Base-by-base conservation (phyloP, 169 alveolate species). In the Cryptosporidium xiaoi region DNA sequence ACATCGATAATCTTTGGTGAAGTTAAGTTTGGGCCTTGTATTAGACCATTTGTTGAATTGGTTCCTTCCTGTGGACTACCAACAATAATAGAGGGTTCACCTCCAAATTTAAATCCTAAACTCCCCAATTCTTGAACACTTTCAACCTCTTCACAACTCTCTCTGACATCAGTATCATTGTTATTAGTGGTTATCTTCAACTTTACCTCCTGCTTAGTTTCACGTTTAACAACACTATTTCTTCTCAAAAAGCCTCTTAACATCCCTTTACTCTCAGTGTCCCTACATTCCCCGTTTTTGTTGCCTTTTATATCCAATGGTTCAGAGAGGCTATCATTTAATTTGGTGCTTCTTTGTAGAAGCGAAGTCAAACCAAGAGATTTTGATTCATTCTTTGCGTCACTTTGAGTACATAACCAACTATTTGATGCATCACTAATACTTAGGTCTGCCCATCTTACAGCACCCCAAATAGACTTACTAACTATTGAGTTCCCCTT, bases 371-470 rank as follows among this genome's bases (percentile, higher is more conserved):
- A 62, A 58, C 87, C 87, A 77, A 44, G 46, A 46, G 87, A 77
- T 62, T 77, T 77, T 33, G 87, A 77, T 29, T 77, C 87, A 40
- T 77, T 77, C 40, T 62, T 77, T 36, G 71, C 51, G 16, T 77
- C 87, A 40, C 77, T 62, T 60, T 77, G 87, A 46, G 64, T 60
- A 15, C 53, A 31, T 16, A 77, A 34, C 87, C 87, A 77, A 31
- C 87, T 77, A 60, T 77, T 77, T 44, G 87, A 77, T 31, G 87
- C 71, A 24, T 77, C 87, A 62, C 87, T 77, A 7, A 77, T 27
- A 48, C 65, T 77, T 34, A 77, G 33, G 66, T 77, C 87, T 44
- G 87, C 87, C 87, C 87, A 77, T 77, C 87, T 77, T 2, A 77
- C 71, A 24, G 87, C 69, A 34, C 87, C 87, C 71, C 87, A 60